phyloP scores from a whole-genome alignment of 768 basidiomycete genomes.

The Trametes punicea region DNA sequence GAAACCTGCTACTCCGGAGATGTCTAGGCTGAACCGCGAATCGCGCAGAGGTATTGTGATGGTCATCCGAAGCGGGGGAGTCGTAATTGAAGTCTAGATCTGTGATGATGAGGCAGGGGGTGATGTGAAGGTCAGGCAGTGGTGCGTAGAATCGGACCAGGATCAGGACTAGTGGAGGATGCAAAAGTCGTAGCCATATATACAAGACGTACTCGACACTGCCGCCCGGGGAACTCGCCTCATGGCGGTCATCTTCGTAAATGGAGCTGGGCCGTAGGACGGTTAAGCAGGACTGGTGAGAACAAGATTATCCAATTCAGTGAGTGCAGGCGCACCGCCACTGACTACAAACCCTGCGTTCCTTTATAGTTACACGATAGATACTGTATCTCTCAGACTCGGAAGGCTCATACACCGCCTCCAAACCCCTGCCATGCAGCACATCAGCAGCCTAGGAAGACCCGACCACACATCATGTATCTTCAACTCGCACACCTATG shows the following conservation, averaged over 20 bases:
- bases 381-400: no score
- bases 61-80: not conserved
- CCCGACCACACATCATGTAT: no score
- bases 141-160: no score
- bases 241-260: constrained; percentile 2
- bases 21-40: constrained; percentile 14
- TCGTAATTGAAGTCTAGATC: not conserved
- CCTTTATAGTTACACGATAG: not conserved
- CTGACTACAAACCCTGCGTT: not conserved
- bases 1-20: constrained; percentile 16
- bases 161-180: not conserved
- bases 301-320: not conserved
- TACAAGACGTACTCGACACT: not conserved
- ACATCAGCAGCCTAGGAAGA: no score
- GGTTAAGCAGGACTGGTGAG: not conserved
- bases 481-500: no score
- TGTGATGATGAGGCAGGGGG: not conserved
- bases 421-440: no score
- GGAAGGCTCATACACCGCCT: no score
- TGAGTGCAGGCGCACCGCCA: not conserved
- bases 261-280: not conserved
- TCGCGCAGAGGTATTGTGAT: constrained; percentile 4
- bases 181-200: not conserved
- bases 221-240: not conserved
- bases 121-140: not conserved